These are phyloP conservation scores for Alternaria consortialis DNA, from an alignment of 2,329 filamentous ascomycete genomes.

Conservation along the genomic window DNA sequence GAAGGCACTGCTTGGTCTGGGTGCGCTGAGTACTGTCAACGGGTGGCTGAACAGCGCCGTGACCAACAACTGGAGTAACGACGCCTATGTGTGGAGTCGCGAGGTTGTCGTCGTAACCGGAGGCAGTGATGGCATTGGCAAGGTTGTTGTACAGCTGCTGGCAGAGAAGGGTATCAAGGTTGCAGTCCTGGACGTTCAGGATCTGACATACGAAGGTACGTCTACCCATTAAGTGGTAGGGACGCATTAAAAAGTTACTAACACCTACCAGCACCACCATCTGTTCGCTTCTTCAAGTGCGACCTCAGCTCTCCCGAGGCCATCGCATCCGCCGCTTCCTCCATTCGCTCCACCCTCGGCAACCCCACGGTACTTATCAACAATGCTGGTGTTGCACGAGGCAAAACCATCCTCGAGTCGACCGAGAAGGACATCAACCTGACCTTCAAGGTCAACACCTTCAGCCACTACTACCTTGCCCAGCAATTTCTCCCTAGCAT, in stretches of 20 bases:
- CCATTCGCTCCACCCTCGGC: constrained; percentile 66
- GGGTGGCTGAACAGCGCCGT: constrained; percentile 61
- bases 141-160: constrained; percentile 70
- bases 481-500: constrained; percentile 74
- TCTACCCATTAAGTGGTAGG: not conserved
- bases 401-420: constrained; percentile 67
- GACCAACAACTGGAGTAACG: constrained; percentile 61
- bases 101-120: constrained; percentile 80
- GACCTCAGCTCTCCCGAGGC: constrained; percentile 70
- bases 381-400: constrained; percentile 72
- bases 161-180: constrained; percentile 72
- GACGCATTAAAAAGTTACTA: constrained; percentile 6
- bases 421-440: constrained; percentile 68
- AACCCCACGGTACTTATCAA: constrained; percentile 75
- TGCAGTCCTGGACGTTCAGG: constrained; percentile 75
- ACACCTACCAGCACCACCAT: constrained; percentile 52
- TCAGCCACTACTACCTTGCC: constrained; percentile 72
- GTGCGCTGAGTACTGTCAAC: constrained; percentile 60
- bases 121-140: constrained; percentile 77
- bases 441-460: constrained; percentile 75
- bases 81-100: constrained; percentile 70
- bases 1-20: constrained; percentile 63
- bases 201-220: constrained; percentile 62
- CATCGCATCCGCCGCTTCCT: constrained; percentile 62
- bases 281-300: constrained; percentile 74